Percentiles rank a stretch among this genome's conserved stretches.
Conservation (phyloP, 2,329 filamentous ascomycete species). For the Periglandula ipomoeae region DNA sequence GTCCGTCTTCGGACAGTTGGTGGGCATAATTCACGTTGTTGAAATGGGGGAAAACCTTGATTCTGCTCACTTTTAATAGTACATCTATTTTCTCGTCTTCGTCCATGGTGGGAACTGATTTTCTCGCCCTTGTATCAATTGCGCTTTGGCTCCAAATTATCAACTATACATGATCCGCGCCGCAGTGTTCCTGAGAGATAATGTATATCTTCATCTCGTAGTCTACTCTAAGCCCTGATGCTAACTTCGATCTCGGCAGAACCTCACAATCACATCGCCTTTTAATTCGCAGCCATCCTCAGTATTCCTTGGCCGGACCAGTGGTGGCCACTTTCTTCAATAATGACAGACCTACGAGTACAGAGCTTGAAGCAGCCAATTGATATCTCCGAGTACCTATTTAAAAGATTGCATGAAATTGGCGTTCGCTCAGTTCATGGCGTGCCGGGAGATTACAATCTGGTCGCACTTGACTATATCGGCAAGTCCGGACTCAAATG, state of each 20-base stretch:
- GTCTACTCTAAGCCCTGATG: too few relatives aligned
- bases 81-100: too few relatives aligned
- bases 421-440: conserved; percentile 58
- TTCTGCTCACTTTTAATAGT: not conserved
- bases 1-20: not conserved
- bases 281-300: too few relatives aligned
- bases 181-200: too few relatives aligned
- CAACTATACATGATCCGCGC: too few relatives aligned
- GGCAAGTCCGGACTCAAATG: conserved; percentile 48
- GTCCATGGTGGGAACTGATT: too few relatives aligned
- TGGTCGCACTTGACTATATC: conserved; percentile 59
- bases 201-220: too few relatives aligned
- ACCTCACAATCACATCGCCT: not conserved
- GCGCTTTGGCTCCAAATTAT: too few relatives aligned
- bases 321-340: not conserved
- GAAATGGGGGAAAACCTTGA: not conserved
- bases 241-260: too few relatives aligned
- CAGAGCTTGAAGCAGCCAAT: conserved; percentile 38
- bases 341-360: conserved; percentile 30
- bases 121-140: too few relatives aligned
- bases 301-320: not conserved
- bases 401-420: conserved; percentile 52
- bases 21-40: not conserved
- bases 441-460: conserved; percentile 66
- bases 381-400: conserved; percentile 60